Conservation (phyloP, 1,139 yeast genomes). For the Suhomyces coccinellae region DNA sequence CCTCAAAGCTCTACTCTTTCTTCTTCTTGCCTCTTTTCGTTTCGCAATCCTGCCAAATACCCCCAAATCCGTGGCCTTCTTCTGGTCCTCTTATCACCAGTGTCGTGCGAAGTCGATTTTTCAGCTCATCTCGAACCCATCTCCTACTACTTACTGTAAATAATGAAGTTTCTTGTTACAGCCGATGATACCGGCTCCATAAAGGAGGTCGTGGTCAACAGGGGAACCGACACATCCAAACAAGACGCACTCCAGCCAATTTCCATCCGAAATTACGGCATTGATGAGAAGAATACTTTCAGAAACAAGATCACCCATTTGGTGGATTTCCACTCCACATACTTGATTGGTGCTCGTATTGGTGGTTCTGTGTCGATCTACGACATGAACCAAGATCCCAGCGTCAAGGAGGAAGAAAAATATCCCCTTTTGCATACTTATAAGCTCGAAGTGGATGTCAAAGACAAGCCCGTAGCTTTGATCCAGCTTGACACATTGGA, state of each 20-base stretch:
- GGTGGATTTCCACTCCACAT: constrained; percentile 31
- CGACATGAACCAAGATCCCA: constrained; percentile 23
- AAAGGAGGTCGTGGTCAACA: constrained; percentile 55
- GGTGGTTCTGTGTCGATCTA: constrained; percentile 46
- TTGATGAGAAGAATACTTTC: constrained; percentile 29
- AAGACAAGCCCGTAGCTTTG: constrained; percentile 38
- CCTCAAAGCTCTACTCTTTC: background rate
- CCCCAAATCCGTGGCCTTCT: background rate
- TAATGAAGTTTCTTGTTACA: constrained; percentile 54
- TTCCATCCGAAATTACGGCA: constrained; percentile 41
- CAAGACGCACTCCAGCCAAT: constrained; percentile 58
- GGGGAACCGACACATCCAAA: constrained; percentile 70
- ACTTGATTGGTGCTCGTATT: constrained; percentile 42
- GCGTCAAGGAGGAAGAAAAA: constrained; percentile 14
- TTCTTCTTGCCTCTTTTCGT: background rate
- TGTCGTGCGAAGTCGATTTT: constrained; percentile 7
- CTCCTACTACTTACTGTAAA: constrained; percentile 1
- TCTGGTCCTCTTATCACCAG: background rate
- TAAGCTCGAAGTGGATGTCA: constrained; percentile 22
- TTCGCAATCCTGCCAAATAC: background rate
- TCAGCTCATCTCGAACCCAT: constrained; percentile 14
- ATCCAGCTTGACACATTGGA: constrained; percentile 29
- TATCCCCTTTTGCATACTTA: constrained; percentile 28
- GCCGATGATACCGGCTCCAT: constrained; percentile 58
- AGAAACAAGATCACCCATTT: constrained; percentile 31